Evolutionary conservation across 2,329 filamentous ascomycete species (phyloP).

Genomic region (Colletotrichum theobromicola): DNA sequence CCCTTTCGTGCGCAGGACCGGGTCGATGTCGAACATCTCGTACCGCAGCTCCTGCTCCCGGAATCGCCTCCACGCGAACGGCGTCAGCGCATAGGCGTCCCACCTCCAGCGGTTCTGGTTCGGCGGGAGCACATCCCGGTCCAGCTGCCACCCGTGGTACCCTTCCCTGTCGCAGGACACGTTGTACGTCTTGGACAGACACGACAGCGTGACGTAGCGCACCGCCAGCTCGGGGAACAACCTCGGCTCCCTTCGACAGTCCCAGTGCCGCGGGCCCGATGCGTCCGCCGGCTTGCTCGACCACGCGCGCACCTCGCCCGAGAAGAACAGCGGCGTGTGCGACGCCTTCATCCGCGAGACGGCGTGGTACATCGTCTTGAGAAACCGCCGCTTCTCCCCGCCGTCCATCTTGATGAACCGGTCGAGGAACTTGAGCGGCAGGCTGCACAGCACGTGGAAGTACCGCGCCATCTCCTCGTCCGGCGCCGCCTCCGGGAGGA

Average conservation of each 20-base stretch:
- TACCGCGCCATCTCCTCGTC: background rate
- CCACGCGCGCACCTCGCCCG: slow-evolving; percentile 11
- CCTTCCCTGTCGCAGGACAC: background rate
- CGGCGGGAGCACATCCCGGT: background rate
- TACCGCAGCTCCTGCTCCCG: background rate
- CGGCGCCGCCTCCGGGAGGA: background rate
- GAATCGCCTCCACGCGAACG: background rate
- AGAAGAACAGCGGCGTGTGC: background rate
- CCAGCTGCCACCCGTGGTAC: background rate
- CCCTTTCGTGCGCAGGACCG: background rate
- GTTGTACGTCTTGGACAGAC: background rate
- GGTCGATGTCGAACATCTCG: background rate
- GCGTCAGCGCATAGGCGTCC: background rate
- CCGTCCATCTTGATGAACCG: background rate
- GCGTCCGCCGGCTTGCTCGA: slow-evolving; percentile 1
- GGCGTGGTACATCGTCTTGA: slow-evolving; percentile 2
- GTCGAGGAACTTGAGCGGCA: background rate
- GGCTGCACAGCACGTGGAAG: background rate
- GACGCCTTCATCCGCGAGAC: slow-evolving; percentile 4
- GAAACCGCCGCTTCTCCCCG: background rate
- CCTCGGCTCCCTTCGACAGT: background rate
- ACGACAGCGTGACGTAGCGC: background rate
- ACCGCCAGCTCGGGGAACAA: slow-evolving; percentile 11
- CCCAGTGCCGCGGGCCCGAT: background rate
- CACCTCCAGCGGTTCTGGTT: background rate